Conservation (phyloP, 106 monocot species). For the Iris macrosiphon region DNA sequence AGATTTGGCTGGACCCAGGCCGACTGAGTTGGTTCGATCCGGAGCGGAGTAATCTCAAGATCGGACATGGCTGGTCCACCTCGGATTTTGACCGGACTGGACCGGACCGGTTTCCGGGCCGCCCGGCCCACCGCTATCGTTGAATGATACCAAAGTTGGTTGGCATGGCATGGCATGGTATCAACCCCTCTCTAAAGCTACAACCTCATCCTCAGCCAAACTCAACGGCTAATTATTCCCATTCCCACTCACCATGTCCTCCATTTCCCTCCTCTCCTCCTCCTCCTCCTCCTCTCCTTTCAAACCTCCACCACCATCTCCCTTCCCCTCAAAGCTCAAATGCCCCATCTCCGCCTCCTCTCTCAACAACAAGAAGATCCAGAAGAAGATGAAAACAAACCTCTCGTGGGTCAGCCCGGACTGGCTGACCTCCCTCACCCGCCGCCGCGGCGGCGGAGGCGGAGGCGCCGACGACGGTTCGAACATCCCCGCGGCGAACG, state of each 20-base stretch:
- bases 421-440: slow-evolving; percentile 71
- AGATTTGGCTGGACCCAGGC: no score
- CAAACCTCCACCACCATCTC: background rate
- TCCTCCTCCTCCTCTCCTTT: background rate
- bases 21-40: no score
- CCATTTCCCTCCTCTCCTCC: slow-evolving; percentile 1
- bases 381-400: no score
- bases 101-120: no score
- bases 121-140: no score
- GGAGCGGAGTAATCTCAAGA: no score
- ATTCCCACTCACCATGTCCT: background rate
- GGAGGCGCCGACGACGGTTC: slow-evolving; percentile 40
- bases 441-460: slow-evolving; percentile 18
- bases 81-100: no score
- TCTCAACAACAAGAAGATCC: background rate
- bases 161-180: no score
- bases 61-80: no score
- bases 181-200: no score
- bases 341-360: background rate
- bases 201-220: no score
- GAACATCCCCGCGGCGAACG: slow-evolving; percentile 68
- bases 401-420: slow-evolving; percentile 89
- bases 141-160: no score
- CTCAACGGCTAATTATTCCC: background rate
- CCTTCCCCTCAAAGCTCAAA: background rate